Evolutionary conservation across 148 eudicot genomes (phyloP).

Genomic region (Cornus suecica): DNA sequence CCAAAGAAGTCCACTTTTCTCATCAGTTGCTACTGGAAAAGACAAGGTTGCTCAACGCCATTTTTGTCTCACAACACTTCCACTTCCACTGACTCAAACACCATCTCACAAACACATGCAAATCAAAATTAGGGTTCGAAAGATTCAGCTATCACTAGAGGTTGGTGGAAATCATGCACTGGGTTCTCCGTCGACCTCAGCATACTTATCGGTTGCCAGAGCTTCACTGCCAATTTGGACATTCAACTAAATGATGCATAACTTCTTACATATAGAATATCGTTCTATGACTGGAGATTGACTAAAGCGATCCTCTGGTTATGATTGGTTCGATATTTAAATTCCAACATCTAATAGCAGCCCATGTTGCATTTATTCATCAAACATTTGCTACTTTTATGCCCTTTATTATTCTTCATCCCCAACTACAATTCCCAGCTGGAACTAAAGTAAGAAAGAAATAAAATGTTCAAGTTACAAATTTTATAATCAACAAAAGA

Average conservation of each 20-base stretch:
- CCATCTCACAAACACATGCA: neutral
- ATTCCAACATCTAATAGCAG: neutral
- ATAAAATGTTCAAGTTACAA: no score
- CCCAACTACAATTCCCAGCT: neutral
- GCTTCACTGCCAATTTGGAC: neutral
- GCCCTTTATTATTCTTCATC: neutral
- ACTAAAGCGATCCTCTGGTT: neutral
- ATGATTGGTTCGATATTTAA: neutral
- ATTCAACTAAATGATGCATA: neutral
- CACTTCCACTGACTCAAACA: neutral
- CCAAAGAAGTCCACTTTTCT: no score
- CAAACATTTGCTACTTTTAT: neutral
- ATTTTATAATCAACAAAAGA: no score
- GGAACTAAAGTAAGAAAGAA: no score
- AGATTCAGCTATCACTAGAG: no score
- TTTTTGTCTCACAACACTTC: no score
- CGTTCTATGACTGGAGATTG: neutral
- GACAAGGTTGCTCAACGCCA: neutral
- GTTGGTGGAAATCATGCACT: neutral
- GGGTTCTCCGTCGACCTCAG: neutral
- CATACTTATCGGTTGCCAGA: neutral
- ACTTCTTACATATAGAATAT: no score
- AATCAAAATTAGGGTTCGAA: no score
- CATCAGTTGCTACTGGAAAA: no score
- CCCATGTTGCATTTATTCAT: neutral